Percentiles rank a stretch among this genome's conserved stretches.
phyloP scores from a whole-genome alignment of 1,284 basidiomycete species.

The Sporisorium iseilematis-ciliati region DNA sequence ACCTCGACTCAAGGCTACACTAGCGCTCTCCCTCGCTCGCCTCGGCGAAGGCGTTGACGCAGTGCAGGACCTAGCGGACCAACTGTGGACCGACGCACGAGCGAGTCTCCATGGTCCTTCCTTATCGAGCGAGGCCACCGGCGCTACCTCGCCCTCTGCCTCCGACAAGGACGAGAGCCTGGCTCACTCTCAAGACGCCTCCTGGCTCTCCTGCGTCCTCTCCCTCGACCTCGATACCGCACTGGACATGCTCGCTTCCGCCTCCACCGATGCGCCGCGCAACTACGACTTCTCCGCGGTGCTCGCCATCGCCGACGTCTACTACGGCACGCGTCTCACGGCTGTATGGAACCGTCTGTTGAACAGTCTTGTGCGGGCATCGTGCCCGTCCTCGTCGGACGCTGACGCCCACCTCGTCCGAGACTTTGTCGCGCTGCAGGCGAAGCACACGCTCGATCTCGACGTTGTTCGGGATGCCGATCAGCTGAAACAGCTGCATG shows the following conservation, averaged over 20 bases:
- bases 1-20: constrained; percentile 40
- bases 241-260: constrained; percentile 35
- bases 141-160: constrained; percentile 9
- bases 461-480: constrained; percentile 40
- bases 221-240: constrained; percentile 53
- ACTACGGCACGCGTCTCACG: constrained; percentile 53
- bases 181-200: constrained; percentile 21
- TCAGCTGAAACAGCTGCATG: constrained; percentile 37
- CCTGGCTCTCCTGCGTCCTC: constrained; percentile 56
- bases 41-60: constrained; percentile 42
- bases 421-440: constrained; percentile 29
- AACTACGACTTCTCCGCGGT: constrained; percentile 46
- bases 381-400: constrained; percentile 40
- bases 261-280: constrained; percentile 9
- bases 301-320: constrained; percentile 52
- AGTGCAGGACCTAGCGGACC: constrained; percentile 42
- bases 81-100: constrained; percentile 44
- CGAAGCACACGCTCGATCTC: constrained; percentile 43
- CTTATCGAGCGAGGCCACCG: constrained; percentile 1
- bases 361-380: constrained; percentile 46
- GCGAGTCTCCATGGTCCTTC: constrained; percentile 12
- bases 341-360: constrained; percentile 58
- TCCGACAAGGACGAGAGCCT: constrained; percentile 24
- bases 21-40: constrained; percentile 53
- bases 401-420: constrained; percentile 11